Evolutionary conservation across 108 stramenopile species (phyloP).

Genomic region (Chaetoceros muelleri): DNA sequence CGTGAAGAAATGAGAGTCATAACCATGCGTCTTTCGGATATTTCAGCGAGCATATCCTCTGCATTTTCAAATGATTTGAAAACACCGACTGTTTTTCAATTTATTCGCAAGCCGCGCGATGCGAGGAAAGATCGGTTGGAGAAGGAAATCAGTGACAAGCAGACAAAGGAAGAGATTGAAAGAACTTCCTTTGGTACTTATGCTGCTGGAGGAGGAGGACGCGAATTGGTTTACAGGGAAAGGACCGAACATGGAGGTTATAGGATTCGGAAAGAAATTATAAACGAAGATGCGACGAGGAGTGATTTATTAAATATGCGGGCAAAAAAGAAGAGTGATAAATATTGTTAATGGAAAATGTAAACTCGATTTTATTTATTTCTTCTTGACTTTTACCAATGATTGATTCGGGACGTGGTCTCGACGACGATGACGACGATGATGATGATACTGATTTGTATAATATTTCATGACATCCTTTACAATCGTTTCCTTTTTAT

Average conservation of each 20-base stretch:
- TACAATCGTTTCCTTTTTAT: too few species aligned
- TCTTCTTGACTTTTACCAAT: too few species aligned
- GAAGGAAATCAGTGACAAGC: constrained; percentile 7
- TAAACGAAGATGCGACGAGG: constrained; percentile 27
- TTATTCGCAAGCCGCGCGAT: constrained; percentile 55
- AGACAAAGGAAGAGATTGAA: constrained; percentile 26
- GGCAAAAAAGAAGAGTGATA: constrained; percentile 71
- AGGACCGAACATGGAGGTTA: constrained; percentile 70
- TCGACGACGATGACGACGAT: too few species aligned
- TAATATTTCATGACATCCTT: too few species aligned
- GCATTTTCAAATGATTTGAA: constrained; percentile 44
- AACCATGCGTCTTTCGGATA: constrained; percentile 63
- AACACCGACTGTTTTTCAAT: constrained; percentile 36
- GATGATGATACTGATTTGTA: too few species aligned
- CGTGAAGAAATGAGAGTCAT: constrained; percentile 63
- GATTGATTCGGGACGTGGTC: too few species aligned
- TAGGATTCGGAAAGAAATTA: constrained; percentile 41
- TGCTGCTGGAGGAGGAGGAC: constrained; percentile 15
- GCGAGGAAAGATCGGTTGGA: constrained; percentile 20
- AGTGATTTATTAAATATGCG: constrained; percentile 52
- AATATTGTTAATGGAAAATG: constrained; percentile 55
- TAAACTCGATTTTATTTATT: too few species aligned
- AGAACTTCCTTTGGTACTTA: constrained; percentile 56
- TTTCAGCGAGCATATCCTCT: constrained; percentile 45
- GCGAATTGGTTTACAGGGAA: constrained; percentile 60